A percentile compares a stretch with the other conserved stretches of the same genome.
phyloP scores from a whole-genome alignment of 345 rosid genomes.

The Rhizophora apiculata region DNA sequence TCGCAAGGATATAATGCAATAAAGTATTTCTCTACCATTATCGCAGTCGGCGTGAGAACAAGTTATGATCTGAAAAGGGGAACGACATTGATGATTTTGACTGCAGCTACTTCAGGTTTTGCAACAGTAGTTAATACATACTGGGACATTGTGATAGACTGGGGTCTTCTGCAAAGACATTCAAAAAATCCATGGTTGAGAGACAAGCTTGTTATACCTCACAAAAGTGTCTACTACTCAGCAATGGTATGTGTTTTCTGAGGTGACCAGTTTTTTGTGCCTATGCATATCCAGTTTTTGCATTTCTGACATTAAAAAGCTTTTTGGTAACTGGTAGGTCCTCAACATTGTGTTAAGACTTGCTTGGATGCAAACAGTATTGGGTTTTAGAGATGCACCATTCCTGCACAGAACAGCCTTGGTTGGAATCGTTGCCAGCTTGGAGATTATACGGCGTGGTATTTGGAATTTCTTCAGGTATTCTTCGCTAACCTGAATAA shows the following conservation, averaged over 20 bases:
- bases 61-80: slow-evolving; percentile 28
- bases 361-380: slow-evolving; percentile 74
- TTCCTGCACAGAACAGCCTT: slow-evolving; percentile 54
- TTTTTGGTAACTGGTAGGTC: slow-evolving; percentile 39
- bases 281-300: no score
- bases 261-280: no score
- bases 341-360: slow-evolving; percentile 63
- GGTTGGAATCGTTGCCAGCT: slow-evolving; percentile 46
- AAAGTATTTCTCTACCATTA: slow-evolving; percentile 58
- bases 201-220: slow-evolving; percentile 60
- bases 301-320: not conserved
- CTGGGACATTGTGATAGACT: slow-evolving; percentile 72
- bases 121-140: slow-evolving; percentile 52
- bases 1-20: slow-evolving; percentile 42
- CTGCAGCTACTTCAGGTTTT: slow-evolving; percentile 47
- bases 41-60: slow-evolving; percentile 53
- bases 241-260: slow-evolving; percentile 51
- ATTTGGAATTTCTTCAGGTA: slow-evolving; percentile 92
- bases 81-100: slow-evolving; percentile 38
- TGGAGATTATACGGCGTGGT: slow-evolving; percentile 82
- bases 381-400: slow-evolving; percentile 53
- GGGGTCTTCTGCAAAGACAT: slow-evolving; percentile 66
- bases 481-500: not conserved
- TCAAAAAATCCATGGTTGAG: slow-evolving; percentile 76
- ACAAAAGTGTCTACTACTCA: slow-evolving; percentile 52